phyloP scores from a whole-genome alignment of 2,329 filamentous ascomycete species.

The Triangularia verruculosa region DNA sequence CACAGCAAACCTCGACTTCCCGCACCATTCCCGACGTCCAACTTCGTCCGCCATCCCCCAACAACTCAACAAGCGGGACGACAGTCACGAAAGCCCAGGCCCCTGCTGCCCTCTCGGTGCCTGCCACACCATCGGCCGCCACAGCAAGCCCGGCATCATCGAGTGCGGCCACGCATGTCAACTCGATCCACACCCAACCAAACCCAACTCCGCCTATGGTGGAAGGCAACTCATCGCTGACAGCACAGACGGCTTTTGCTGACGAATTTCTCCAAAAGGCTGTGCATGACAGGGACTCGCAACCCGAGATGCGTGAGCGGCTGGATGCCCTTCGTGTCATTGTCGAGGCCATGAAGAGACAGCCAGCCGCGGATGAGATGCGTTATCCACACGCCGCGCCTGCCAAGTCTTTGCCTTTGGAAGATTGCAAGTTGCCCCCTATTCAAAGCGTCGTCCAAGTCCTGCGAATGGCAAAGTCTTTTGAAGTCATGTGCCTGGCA shows the following conservation, averaged over 20 bases:
- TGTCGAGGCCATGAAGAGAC: slow-evolving; percentile 30
- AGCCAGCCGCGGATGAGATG: slow-evolving; percentile 29
- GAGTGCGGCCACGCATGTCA: not conserved
- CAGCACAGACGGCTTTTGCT: slow-evolving; percentile 46
- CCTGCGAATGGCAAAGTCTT: slow-evolving; percentile 19
- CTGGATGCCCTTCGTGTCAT: slow-evolving; percentile 35
- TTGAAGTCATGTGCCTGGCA: slow-evolving; percentile 5
- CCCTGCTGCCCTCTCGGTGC: not conserved
- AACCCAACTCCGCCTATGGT: slow-evolving; percentile 33
- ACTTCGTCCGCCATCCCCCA: not conserved
- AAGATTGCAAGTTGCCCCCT: slow-evolving; percentile 21
- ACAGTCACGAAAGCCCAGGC: not conserved
- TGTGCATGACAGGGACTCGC: slow-evolving; percentile 29
- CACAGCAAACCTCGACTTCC: not conserved
- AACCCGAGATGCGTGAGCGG: slow-evolving; percentile 36
- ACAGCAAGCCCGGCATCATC: not conserved
- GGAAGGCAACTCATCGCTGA: slow-evolving; percentile 45
- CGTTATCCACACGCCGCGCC: slow-evolving; percentile 26
- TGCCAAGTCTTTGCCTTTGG: not conserved
- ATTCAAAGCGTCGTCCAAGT: slow-evolving; percentile 20
- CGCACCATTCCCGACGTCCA: not conserved
- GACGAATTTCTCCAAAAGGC: slow-evolving; percentile 43
- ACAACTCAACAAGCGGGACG: not conserved
- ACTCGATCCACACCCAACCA: slow-evolving; percentile 19
- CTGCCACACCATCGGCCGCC: not conserved